Evolutionary conservation across 352 stramenopile genomes (phyloP).

Genomic region (Globisporangium spinosum): DNA sequence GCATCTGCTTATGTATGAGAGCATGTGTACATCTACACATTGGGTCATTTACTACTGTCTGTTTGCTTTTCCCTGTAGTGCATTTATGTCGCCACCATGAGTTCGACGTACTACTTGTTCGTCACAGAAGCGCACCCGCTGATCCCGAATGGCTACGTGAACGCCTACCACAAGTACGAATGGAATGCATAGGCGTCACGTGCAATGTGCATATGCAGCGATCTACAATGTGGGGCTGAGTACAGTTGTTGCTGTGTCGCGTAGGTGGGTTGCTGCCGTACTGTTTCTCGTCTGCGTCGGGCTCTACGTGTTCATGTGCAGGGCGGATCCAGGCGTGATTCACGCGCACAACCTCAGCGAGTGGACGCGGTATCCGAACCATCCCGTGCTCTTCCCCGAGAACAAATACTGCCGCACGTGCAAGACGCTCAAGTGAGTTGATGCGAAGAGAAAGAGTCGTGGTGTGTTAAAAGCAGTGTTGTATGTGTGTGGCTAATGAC

Average conservation of each 20-base stretch:
- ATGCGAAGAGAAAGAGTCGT: background rate
- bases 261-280: conserved; percentile 40
- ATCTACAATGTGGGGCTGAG: background rate
- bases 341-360: conserved; percentile 37
- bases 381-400: conserved; percentile 77
- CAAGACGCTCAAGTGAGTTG: conserved; percentile 78
- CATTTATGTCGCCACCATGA: conserved; percentile 77
- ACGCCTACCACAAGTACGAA: conserved; percentile 59
- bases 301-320: conserved; percentile 72
- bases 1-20: background rate
- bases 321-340: conserved; percentile 73
- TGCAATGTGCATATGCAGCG: background rate
- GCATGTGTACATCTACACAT: background rate
- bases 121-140: conserved; percentile 55
- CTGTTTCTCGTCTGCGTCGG: conserved; percentile 55
- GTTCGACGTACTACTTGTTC: conserved; percentile 64
- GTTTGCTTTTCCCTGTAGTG: conserved; percentile 19
- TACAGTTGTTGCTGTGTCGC: conserved; percentile 1
- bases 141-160: conserved; percentile 63
- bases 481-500: too few species aligned
- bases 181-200: background rate
- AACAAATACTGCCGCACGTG: conserved; percentile 85
- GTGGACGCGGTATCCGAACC: conserved; percentile 65
- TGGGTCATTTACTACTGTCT: background rate
- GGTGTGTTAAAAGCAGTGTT: background rate